Evolutionary conservation across 805 yeast genomes (phyloP).

Genomic region (Kurtzmaniella fragi): DNA sequence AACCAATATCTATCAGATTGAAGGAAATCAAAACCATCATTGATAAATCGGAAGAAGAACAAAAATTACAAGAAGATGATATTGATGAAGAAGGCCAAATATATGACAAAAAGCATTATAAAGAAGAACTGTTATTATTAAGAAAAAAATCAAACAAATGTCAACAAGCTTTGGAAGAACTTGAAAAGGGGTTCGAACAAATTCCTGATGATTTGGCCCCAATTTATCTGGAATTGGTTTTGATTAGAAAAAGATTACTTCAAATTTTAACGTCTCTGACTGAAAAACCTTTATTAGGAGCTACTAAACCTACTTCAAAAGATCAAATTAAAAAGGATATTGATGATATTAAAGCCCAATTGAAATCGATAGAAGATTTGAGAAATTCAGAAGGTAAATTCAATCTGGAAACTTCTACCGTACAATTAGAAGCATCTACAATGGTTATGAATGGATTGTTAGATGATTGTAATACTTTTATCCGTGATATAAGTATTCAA

Average conservation of each 20-base stretch:
- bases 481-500: conserved; percentile 60
- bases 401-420: conserved; percentile 16
- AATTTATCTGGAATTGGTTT: conserved; percentile 55
- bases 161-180: conserved; percentile 47
- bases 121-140: conserved; percentile 58
- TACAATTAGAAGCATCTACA: conserved; percentile 23
- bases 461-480: conserved; percentile 76
- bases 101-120: conserved; percentile 25
- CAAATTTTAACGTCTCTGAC: too few species aligned
- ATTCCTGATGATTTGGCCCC: conserved; percentile 34
- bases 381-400: conserved; percentile 59
- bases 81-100: conserved; percentile 8
- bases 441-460: conserved; percentile 65
- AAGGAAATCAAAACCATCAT: conserved; percentile 66
- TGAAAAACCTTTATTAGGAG: not conserved
- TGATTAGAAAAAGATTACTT: conserved; percentile 53
- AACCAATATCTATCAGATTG: conserved; percentile 71
- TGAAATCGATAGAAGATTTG: conserved; percentile 25
- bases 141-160: conserved; percentile 65
- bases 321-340: conserved; percentile 11
- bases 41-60: conserved; percentile 22
- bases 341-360: conserved; percentile 15
- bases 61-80: conserved; percentile 10
- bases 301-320: conserved; percentile 2
- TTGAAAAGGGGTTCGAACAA: conserved; percentile 47